phyloP scores from a whole-genome alignment of 208 protist species.

The Acanthamoeba healyi region DNA sequence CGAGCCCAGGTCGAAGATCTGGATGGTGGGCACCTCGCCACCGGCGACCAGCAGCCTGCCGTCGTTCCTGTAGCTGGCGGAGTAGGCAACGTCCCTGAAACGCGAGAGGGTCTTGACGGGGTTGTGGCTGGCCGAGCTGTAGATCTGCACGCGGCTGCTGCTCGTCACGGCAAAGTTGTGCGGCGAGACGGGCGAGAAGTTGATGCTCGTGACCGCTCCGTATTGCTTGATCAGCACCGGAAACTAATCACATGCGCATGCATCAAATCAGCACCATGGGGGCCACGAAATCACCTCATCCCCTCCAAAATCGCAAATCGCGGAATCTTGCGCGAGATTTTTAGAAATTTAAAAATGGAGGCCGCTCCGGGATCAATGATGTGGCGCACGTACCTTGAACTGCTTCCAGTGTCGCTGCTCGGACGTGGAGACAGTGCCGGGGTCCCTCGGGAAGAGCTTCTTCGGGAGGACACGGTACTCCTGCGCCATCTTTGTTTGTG shows the following conservation, averaged over 20 bases:
- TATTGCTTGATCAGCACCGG: conserved; percentile 69
- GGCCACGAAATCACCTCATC: not conserved
- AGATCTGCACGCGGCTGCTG: conserved; percentile 82
- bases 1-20: conserved; percentile 76
- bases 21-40: conserved; percentile 52
- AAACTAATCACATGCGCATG: too few species aligned
- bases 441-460: conserved; percentile 9
- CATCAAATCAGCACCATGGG: not conserved
- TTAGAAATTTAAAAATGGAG: not conserved
- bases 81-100: conserved; percentile 82
- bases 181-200: conserved; percentile 78
- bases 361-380: not conserved
- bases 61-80: conserved; percentile 75
- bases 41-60: conserved; percentile 83
- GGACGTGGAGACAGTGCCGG: not conserved
- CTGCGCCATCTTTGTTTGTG: not conserved
- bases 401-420: conserved; percentile 51
- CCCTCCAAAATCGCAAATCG: not conserved
- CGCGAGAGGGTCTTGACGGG: conserved; percentile 82
- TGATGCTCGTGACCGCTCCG: conserved; percentile 77
- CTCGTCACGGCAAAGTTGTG: conserved; percentile 83
- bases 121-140: conserved; percentile 76
- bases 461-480: not conserved
- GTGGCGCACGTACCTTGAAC: conserved; percentile 31
- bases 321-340: not conserved